Base-by-base conservation (phyloP, 179 eudicot species). In the Pouteria campechiana region DNA sequence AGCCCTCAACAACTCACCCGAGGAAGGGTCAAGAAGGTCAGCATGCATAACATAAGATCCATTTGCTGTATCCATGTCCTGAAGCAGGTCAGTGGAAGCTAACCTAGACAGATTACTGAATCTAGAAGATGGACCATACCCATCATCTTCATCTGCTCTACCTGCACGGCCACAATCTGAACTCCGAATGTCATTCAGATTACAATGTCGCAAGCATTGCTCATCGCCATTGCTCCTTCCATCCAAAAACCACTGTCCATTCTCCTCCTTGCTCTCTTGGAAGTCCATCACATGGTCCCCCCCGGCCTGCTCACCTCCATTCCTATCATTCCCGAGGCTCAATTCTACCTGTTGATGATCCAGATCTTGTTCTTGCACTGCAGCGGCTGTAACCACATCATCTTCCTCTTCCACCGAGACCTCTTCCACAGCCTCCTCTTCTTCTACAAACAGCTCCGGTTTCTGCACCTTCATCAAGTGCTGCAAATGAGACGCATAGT, bases 401-500 rank as follows among this genome's bases (percentile, higher is more conserved):
- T 54, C 72, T 8, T 59, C 64, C 34, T 57, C 70, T 11, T 55
- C 72, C 36, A 46, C 62, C 4, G 31, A 42, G 7, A 29, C 45
- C 13, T 39, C 55, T 25, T 20, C 61, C 5, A 38, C 70, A 37
- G 31, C 40, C 45, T 20, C 23, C 2, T 40, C 35, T 41, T 50
- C 45, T 21, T 50, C 65, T 40, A 8, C 2, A 17, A 78, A 54
- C 32, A 70, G 4, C 14, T 40, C 66, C 44, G 46, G 69, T 31
- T 41, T 72, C 44, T 86, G 96, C 3, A 42, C 23, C 74, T 63
- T 86, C 0, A 90, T 73, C 73, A 79, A 58, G 41, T 39, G 64
- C 74, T 82, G 99, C 77, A 92, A 59, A 62, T 92, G 94, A 0
- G 94, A 75, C 0, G 96, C 94, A 32, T 92, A 92, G 34, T 73